Conservation (phyloP, 768 basidiomycete genomes). For the Dioszegia crocea region DNA sequence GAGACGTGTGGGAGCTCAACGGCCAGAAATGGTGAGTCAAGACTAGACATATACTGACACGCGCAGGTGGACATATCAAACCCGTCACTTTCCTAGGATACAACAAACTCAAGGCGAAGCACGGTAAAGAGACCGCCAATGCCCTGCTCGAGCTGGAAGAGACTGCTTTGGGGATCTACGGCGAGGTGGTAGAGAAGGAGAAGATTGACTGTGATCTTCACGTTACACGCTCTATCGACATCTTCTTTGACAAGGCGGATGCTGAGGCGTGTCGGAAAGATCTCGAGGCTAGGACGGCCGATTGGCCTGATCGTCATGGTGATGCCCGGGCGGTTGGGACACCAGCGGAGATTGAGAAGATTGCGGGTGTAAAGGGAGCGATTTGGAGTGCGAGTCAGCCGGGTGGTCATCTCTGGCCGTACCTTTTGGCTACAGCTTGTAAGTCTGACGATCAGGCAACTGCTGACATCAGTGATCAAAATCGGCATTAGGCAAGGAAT, state of each 20-base stretch:
- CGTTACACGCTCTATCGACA: conserved; percentile 29
- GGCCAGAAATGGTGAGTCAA: conserved; percentile 27
- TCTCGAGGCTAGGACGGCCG: conserved; percentile 14
- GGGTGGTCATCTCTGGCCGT: conserved; percentile 32
- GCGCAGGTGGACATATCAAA: conserved; percentile 32
- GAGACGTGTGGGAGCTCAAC: conserved; percentile 31
- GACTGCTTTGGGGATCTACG: conserved; percentile 20
- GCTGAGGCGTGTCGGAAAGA: conserved; percentile 10
- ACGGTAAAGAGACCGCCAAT: conserved; percentile 23
- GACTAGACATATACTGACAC: background rate
- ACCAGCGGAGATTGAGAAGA: conserved; percentile 12
- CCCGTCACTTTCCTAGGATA: conserved; percentile 28
- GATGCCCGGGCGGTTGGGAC: conserved; percentile 17
- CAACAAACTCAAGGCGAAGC: conserved; percentile 8
- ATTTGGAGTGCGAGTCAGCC: conserved; percentile 25
- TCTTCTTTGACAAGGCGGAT: conserved; percentile 19
- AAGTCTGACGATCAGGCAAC: conserved; percentile 7
- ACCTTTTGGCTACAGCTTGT: conserved; percentile 25
- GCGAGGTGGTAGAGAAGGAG: conserved; percentile 29
- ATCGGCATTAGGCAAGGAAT: conserved; percentile 16
- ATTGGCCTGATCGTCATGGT: background rate
- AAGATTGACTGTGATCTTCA: conserved; percentile 38
- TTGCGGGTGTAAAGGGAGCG: conserved; percentile 22
- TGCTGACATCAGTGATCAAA: conserved; percentile 12
- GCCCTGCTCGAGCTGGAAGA: conserved; percentile 22